These are phyloP conservation scores for Scedosporium minutisporum DNA, from an alignment of 2,329 filamentous ascomycete species.

Conservation along the genomic window DNA sequence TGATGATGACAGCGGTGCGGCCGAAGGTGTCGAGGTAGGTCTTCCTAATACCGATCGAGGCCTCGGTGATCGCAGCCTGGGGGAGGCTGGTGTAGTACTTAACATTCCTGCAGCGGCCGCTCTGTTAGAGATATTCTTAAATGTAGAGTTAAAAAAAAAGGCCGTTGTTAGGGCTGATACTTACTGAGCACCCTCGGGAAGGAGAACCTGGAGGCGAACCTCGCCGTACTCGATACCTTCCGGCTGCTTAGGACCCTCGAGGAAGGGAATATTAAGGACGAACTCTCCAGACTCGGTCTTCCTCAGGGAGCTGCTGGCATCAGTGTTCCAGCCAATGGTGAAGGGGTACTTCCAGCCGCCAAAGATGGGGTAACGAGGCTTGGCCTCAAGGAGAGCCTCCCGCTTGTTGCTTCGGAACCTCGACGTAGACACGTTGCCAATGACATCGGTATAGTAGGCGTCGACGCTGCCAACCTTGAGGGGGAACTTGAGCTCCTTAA, in stretches of 20 bases:
- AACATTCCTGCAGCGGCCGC: constrained; percentile 54
- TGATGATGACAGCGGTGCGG: constrained; percentile 71
- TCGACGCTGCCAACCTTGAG: constrained; percentile 72
- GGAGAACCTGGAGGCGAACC: constrained; percentile 68
- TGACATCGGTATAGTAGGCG: constrained; percentile 90
- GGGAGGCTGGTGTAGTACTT: constrained; percentile 69
- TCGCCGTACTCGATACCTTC: constrained; percentile 84
- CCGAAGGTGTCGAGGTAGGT: constrained; percentile 93
- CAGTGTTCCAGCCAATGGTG: constrained; percentile 89
- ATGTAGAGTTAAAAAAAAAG: not conserved
- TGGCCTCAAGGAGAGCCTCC: constrained; percentile 78
- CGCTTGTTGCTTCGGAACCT: constrained; percentile 69
- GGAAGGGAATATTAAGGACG: constrained; percentile 80
- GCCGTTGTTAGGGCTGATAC: constrained; percentile 21
- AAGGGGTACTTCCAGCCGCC: constrained; percentile 98
- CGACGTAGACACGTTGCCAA: constrained; percentile 94
- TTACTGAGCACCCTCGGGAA: constrained; percentile 85
- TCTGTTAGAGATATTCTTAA: constrained; percentile 7
- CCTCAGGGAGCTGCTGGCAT: constrained; percentile 68
- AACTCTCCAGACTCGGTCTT: constrained; percentile 59
- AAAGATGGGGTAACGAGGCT: constrained; percentile 92
- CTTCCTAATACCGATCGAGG: constrained; percentile 55
- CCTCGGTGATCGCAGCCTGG: constrained; percentile 46
- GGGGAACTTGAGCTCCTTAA: constrained; percentile 74
- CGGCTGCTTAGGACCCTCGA: constrained; percentile 78